Base-by-base conservation (phyloP, 2,329 filamentous ascomycete species). In the Zelopaecilomyces penicillatus region DNA sequence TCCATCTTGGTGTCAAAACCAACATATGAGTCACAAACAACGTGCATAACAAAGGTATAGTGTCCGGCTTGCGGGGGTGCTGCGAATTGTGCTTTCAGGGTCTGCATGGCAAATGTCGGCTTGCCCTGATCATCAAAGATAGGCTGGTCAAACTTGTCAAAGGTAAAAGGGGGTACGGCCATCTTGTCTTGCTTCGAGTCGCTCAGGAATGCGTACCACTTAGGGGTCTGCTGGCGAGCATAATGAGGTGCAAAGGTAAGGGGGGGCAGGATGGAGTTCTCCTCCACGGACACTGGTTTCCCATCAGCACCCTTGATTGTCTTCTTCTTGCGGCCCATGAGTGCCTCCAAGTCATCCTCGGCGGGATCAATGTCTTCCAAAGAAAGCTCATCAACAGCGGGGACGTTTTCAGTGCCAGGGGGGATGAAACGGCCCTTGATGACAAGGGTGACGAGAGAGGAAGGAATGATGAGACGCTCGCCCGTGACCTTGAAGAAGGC, bases 401-500 rank as follows among this genome's bases (percentile, higher is more conserved):
- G 89, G 5, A 95, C 73, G 43, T 85, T 74, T 27, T 78, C 76
- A 52, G 80, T 83, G 38, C 90, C 91, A 4, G 93, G 90, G 5
- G 93, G 93, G 39, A 97, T 82, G 60, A 97, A 85, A 45, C 93
- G 88, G 30, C 86, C 89, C 72, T 98, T 98, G 62, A 98, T 81
- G 42, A 98, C 88, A 30, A 98, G 83, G 50, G 90, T 91, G 26
- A 97, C 91, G 33, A 98, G 77, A 45, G 89, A 95, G 47, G 85
- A 87, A 5, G 93, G 90, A 30, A 91, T 95, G 59, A 98, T 87
- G 63, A 84, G 85, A 53, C 85, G 87, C 68, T 98, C 94, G 60
- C 93, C 93, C 42, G 88, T 83, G 38, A 98, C 94, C 74, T 98
- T 98, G 80, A 98, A 98, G 68, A 95, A 98, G 6, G 89, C 87